These are phyloP conservation scores for Fusarium floridanum DNA, from an alignment of 2,329 filamentous ascomycete species.

Conservation along the genomic window DNA sequence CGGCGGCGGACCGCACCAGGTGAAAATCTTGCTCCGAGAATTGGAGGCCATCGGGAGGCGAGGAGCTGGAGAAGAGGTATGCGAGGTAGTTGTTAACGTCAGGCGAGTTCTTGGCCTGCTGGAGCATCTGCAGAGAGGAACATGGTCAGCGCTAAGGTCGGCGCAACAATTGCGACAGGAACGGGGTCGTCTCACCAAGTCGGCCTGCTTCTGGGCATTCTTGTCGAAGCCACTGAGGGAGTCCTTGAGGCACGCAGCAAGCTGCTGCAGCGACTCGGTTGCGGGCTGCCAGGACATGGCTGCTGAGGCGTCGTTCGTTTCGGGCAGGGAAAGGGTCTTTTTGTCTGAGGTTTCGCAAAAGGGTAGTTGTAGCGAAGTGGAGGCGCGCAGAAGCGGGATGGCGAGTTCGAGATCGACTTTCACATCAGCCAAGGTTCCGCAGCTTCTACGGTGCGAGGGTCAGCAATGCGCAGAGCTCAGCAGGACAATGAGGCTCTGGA, in stretches of 20 bases:
- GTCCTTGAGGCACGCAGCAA: constrained; percentile 90
- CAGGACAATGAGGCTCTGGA: constrained; percentile 27
- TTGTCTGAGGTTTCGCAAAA: constrained; percentile 34
- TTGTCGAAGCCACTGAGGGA: constrained; percentile 89
- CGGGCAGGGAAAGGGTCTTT: constrained; percentile 1
- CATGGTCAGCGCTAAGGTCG: constrained; percentile 37
- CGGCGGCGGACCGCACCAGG: constrained; percentile 86
- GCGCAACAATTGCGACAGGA: constrained; percentile 26
- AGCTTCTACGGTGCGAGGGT: constrained; percentile 40
- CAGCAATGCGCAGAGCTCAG: constrained; percentile 39
- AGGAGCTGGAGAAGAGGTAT: constrained; percentile 84
- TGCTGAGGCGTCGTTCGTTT: constrained; percentile 44
- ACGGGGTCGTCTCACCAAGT: constrained; percentile 71
- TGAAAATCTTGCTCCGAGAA: constrained; percentile 74
- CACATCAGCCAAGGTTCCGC: constrained; percentile 46
- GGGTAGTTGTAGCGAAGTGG: constrained; percentile 22
- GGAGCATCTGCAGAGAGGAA: constrained; percentile 79
- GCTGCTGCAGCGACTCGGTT: constrained; percentile 87
- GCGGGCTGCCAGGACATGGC: constrained; percentile 94
- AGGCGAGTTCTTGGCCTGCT: constrained; percentile 86
- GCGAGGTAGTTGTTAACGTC: constrained; percentile 98
- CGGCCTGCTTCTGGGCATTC: constrained; percentile 87
- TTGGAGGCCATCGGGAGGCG: constrained; percentile 71
- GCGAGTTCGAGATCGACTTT: constrained; percentile 34
- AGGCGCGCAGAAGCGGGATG: constrained; percentile 34